These are phyloP conservation scores for Daldinia childiae DNA, from an alignment of 495 filamentous ascomycete species.

Conservation along the genomic window DNA sequence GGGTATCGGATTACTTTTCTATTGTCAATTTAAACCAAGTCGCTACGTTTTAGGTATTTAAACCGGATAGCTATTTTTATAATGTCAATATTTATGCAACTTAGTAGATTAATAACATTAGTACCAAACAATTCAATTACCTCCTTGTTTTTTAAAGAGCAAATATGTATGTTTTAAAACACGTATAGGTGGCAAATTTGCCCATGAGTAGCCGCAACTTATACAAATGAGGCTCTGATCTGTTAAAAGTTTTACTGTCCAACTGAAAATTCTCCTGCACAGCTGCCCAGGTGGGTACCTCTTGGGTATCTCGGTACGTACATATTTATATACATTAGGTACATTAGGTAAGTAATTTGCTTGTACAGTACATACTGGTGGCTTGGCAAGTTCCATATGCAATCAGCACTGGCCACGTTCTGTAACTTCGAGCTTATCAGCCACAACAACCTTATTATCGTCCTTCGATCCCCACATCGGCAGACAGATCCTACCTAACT, in stretches of 20 bases:
- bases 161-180: too few species aligned
- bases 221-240: not conserved
- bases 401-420: slow-evolving; percentile 37
- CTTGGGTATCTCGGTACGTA: not conserved
- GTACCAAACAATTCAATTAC: not conserved
- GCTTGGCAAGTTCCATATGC: slow-evolving; percentile 6
- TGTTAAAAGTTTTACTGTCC: not conserved
- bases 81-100: too few species aligned
- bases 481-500: slow-evolving; percentile 26
- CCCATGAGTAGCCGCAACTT: not conserved
- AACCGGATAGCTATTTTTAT: too few species aligned
- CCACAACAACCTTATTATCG: slow-evolving; percentile 25
- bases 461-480: slow-evolving; percentile 34
- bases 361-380: not conserved
- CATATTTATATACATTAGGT: not conserved
- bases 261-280: slow-evolving; percentile 4
- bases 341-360: too few species aligned
- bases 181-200: not conserved
- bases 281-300: not conserved
- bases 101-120: not conserved
- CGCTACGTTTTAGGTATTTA: too few species aligned
- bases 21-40: too few species aligned
- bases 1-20: too few species aligned
- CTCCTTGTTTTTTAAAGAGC: too few species aligned
- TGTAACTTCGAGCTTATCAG: slow-evolving; percentile 28